Evolutionary conservation across 1,139 yeast genomes (phyloP).

Genomic region (Suhomyces atakaporum): DNA sequence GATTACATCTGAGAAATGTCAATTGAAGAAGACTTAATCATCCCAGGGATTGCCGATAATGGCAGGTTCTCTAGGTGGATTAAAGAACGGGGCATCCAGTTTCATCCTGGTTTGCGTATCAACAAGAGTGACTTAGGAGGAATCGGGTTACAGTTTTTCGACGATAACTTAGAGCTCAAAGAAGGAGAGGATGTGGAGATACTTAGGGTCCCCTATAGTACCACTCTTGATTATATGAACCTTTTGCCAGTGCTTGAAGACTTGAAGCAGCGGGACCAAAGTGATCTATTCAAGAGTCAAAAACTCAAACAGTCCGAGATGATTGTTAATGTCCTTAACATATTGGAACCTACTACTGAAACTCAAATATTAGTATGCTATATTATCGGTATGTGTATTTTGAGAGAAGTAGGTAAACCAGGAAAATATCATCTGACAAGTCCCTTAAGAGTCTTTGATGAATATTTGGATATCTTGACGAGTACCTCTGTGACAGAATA

Average conservation of each 20-base stretch:
- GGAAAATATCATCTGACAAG: constrained; percentile 12
- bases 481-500: constrained; percentile 20
- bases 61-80: constrained; percentile 16
- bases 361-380: constrained; percentile 35
- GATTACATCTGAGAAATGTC: constrained; percentile 1
- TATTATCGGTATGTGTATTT: constrained; percentile 26
- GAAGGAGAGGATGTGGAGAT: constrained; percentile 14
- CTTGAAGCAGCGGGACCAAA: constrained; percentile 23
- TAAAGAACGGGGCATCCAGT: constrained; percentile 14
- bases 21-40: constrained; percentile 6
- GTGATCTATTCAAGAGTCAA: neutral
- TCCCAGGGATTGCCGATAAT: constrained; percentile 19
- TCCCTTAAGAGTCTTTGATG: constrained; percentile 18
- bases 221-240: constrained; percentile 31
- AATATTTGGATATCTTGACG: constrained; percentile 31
- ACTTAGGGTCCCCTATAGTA: constrained; percentile 16
- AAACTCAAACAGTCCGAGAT: constrained; percentile 17
- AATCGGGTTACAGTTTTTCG: constrained; percentile 31
- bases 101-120: constrained; percentile 22
- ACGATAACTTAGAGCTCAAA: constrained; percentile 4
- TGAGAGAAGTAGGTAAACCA: constrained; percentile 10
- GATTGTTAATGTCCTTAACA: constrained; percentile 25
- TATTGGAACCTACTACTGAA: constrained; percentile 28
- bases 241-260: constrained; percentile 30
- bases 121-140: constrained; percentile 35